phyloP scores from a whole-genome alignment of 2,329 filamentous ascomycete genomes.

The Colletotrichum graminicola region DNA sequence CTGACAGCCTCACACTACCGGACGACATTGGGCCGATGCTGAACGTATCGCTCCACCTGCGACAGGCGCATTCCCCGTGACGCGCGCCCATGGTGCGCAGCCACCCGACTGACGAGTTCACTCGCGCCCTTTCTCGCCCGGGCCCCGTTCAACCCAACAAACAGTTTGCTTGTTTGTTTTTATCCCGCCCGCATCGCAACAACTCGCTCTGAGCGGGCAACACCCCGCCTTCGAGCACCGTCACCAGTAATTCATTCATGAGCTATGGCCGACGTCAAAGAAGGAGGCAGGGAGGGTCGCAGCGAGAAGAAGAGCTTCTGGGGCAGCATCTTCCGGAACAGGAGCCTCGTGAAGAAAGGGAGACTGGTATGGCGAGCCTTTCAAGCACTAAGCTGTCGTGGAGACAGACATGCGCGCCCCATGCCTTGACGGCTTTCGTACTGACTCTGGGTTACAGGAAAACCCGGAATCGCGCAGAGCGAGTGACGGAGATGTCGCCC shows the following conservation, averaged over 20 bases:
- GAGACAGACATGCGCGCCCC: slow-evolving; percentile 13
- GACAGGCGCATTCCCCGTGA: slow-evolving; percentile 43
- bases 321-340: slow-evolving; percentile 62
- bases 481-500: slow-evolving; percentile 51
- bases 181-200: neutral
- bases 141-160: slow-evolving; percentile 12
- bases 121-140: slow-evolving; percentile 19
- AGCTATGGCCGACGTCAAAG: slow-evolving; percentile 51
- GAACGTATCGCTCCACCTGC: slow-evolving; percentile 29
- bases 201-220: neutral
- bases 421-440: neutral
- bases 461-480: slow-evolving; percentile 49
- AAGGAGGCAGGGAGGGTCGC: slow-evolving; percentile 42
- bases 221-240: neutral
- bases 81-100: slow-evolving; percentile 37
- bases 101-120: slow-evolving; percentile 42
- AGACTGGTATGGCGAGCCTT: slow-evolving; percentile 50
- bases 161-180: slow-evolving; percentile 10
- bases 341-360: slow-evolving; percentile 56
- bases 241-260: slow-evolving; percentile 28
- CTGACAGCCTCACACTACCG: neutral
- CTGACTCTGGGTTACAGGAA: slow-evolving; percentile 45
- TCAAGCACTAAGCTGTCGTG: slow-evolving; percentile 37
- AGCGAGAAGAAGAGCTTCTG: slow-evolving; percentile 61
- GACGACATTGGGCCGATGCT: slow-evolving; percentile 28